phyloP scores from a whole-genome alignment of 495 filamentous ascomycete species.

The Talaromyces borbonicus region DNA sequence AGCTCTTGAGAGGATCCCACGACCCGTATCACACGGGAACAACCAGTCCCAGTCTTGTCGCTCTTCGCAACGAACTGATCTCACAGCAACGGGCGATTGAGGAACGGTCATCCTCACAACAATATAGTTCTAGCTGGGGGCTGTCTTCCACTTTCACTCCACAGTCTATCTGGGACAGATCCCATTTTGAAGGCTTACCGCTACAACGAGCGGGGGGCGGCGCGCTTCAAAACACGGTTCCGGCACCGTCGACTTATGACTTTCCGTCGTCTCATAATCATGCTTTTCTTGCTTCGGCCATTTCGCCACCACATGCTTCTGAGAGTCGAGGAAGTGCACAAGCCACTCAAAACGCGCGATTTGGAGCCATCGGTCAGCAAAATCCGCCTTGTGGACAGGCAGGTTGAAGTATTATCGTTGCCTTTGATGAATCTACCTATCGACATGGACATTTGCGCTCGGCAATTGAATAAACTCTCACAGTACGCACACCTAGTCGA shows the following conservation, averaged over 20 bases:
- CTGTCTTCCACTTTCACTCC: not conserved
- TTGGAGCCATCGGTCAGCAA: slow-evolving; percentile 33
- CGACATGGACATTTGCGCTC: not conserved
- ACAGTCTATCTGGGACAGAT: not conserved
- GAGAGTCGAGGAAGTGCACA: slow-evolving; percentile 15
- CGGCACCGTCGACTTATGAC: not conserved
- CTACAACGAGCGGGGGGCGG: not conserved
- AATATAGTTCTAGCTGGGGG: not conserved
- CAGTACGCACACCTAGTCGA: too few relatives aligned
- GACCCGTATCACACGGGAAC: slow-evolving; percentile 3
- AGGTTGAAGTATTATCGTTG: slow-evolving; percentile 23
- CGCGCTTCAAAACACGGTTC: not conserved
- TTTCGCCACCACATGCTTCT: slow-evolving; percentile 12
- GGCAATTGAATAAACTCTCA: too few relatives aligned
- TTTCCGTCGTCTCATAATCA: slow-evolving; percentile 32
- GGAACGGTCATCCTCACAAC: slow-evolving; percentile 2
- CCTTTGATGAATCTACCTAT: not conserved
- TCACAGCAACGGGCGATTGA: not conserved
- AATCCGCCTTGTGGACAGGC: slow-evolving; percentile 40
- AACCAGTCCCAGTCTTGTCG: slow-evolving; percentile 18
- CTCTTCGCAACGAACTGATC: not conserved
- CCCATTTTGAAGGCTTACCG: not conserved
- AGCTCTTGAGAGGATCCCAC: slow-evolving; percentile 18
- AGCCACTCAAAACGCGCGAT: slow-evolving; percentile 24
- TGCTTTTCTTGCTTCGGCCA: slow-evolving; percentile 32